phyloP scores from a whole-genome alignment of 1,284 basidiomycete species.

The Takashimella tepidaria region DNA sequence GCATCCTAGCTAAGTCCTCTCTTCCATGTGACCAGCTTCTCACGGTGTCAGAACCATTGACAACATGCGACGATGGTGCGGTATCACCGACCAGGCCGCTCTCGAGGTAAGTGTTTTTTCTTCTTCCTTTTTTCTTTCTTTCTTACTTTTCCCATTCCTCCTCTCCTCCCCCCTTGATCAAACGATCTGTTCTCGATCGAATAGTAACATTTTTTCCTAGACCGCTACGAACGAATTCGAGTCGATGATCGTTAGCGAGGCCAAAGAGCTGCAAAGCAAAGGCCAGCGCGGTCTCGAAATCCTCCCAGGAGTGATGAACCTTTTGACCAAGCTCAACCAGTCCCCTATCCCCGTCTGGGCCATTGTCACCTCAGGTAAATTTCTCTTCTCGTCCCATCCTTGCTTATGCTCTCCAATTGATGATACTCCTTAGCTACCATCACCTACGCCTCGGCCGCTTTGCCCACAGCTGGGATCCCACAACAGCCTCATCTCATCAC shows the following conservation, averaged over 20 bases:
- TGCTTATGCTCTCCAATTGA: conserved; percentile 7
- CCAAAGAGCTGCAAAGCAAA: conserved; percentile 33
- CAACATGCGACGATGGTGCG: conserved; percentile 64
- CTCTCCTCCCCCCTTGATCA: not conserved
- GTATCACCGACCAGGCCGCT: conserved; percentile 55
- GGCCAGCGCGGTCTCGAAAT: conserved; percentile 43
- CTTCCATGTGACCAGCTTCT: conserved; percentile 51
- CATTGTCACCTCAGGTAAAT: conserved; percentile 68
- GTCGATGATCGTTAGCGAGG: conserved; percentile 41
- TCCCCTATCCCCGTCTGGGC: conserved; percentile 68
- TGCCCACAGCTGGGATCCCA: conserved; percentile 58
- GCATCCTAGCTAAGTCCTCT: not conserved
- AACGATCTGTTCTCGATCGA: too few species aligned
- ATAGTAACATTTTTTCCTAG: too few species aligned
- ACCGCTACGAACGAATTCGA: conserved; percentile 39
- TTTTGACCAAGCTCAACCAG: conserved; percentile 54
- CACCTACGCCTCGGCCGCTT: conserved; percentile 60
- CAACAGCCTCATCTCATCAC: conserved; percentile 61
- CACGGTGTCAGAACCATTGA: conserved; percentile 70
- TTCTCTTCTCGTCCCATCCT: not conserved
- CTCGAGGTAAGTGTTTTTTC: conserved; percentile 52
- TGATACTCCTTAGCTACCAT: conserved; percentile 54
- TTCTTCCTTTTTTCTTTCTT: not conserved
- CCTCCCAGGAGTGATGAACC: conserved; percentile 38
- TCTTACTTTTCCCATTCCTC: not conserved